These are phyloP conservation scores for Penicillium turbatum DNA, from an alignment of 495 filamentous ascomycete genomes.

Conservation along the genomic window DNA sequence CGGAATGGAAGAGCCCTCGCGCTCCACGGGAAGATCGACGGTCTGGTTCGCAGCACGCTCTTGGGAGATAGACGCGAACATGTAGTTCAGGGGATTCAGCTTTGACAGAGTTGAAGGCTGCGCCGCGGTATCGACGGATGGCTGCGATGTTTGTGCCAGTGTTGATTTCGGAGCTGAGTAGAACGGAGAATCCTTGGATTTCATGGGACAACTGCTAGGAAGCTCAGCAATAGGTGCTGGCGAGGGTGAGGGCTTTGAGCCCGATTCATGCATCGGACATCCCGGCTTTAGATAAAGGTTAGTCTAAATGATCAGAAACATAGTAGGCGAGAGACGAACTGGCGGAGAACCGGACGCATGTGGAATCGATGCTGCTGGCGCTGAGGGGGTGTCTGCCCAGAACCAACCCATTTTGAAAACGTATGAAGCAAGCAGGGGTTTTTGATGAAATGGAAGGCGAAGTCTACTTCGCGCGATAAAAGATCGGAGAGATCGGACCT, in stretches of 20 bases:
- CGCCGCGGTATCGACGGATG: conserved; percentile 23
- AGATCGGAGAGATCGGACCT: conserved; percentile 15
- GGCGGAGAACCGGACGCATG: conserved; percentile 51
- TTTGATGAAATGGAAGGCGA: neutral
- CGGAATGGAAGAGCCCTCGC: conserved; percentile 83
- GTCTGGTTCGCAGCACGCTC: conserved; percentile 67
- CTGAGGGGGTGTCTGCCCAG: conserved; percentile 71
- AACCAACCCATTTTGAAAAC: conserved; percentile 85
- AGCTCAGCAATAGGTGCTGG: conserved; percentile 39
- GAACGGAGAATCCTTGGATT: conserved; percentile 42
- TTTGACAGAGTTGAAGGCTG: conserved; percentile 57
- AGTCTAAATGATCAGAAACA: conserved; percentile 17
- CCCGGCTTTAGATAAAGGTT: conserved; percentile 56
- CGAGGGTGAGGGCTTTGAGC: conserved; percentile 37
- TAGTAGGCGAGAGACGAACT: conserved; percentile 48
- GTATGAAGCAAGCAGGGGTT: neutral
- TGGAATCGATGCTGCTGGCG: conserved; percentile 42
- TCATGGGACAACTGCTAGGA: conserved; percentile 52
- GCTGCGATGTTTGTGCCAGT: conserved; percentile 15
- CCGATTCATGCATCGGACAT: conserved; percentile 85
- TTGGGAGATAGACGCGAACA: conserved; percentile 84
- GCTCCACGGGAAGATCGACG: conserved; percentile 64
- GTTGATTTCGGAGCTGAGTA: conserved; percentile 30
- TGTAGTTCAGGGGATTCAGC: conserved; percentile 93
- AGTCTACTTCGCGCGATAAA: conserved; percentile 17